These are phyloP conservation scores for Gossypioides kirkii DNA, from an alignment of 345 rosid genomes.

Conservation along the genomic window DNA sequence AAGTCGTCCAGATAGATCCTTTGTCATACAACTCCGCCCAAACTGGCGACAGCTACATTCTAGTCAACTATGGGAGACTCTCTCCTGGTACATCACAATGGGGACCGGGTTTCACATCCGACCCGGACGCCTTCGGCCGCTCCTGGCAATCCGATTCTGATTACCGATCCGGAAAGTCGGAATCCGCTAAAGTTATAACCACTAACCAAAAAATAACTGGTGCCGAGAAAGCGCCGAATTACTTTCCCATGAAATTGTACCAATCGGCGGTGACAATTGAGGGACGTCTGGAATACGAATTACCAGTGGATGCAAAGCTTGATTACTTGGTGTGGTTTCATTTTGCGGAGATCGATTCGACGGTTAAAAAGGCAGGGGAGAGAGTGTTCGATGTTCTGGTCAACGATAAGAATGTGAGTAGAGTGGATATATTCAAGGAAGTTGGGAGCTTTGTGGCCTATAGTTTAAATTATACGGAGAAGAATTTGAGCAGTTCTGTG, in stretches of 20 bases:
- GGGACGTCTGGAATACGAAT: constrained; percentile 51
- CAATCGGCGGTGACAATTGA: constrained; percentile 61
- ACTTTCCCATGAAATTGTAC: constrained; percentile 87
- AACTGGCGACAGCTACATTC: constrained; percentile 38
- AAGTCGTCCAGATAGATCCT: constrained; percentile 69
- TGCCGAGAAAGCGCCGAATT: constrained; percentile 62
- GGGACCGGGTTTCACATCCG: constrained; percentile 89
- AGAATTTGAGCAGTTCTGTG: constrained; percentile 55
- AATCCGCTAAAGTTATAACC: constrained; percentile 31
- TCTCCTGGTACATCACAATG: constrained; percentile 71
- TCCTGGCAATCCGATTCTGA: constrained; percentile 80
- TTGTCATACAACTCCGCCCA: constrained; percentile 47
- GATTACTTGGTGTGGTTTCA: constrained; percentile 95
- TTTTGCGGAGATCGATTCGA: constrained; percentile 83
- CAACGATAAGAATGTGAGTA: constrained; percentile 58
- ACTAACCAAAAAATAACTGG: constrained; percentile 45
- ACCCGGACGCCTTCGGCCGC: constrained; percentile 75
- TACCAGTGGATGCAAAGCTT: constrained; percentile 79
- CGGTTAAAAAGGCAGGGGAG: constrained; percentile 54
- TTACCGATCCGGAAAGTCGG: constrained; percentile 28
- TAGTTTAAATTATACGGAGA: constrained; percentile 41
- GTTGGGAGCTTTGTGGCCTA: constrained; percentile 71
- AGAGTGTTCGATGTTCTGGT: constrained; percentile 78
- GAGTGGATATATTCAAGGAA: constrained; percentile 55
- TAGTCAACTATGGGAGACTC: constrained; percentile 87